Base-by-base conservation (phyloP, 768 basidiomycete species). In the Mycena albidolilacea region DNA sequence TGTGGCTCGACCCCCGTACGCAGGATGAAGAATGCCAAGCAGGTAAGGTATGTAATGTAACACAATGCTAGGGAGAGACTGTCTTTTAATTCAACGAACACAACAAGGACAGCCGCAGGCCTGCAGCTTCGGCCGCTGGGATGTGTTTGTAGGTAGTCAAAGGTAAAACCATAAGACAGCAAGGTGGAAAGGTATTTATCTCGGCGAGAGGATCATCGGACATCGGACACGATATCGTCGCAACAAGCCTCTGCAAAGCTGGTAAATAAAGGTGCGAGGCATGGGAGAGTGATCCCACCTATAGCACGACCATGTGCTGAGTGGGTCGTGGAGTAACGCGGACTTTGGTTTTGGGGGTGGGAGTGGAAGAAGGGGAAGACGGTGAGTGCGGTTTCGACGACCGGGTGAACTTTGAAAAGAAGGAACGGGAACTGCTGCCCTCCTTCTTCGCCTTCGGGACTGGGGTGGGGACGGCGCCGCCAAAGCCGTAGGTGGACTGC, bases 401-500 rank as follows among this genome's bases (percentile, higher is more conserved):
- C 30, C 66, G 66, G 21, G 43, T 43, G 52, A 58, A 58, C 14
- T 58, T 67, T 5, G 41, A 15, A 14, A 67, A 44, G 43, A 66
- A 8, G 15, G 65, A 57, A 15, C 15, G 4, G 38, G 61, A 44
- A 19, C 9, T 19, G 44, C 19, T 46, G 37, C 58, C 17, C 6
- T 57, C 39, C 1, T 55, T 62, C 11, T 35, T 14, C 15, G n/a
- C 7, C 9, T 58, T 64, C 4, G 64, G 50, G n/a, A 71, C 19
- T 5, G 70, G 64, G 41, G 46, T 48, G 1, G 70, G 70, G 17
- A 21, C 62, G 30, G 69, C 50, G 5, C 69, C 54, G 46, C 55
- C 55, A 37, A 71, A 65, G 8, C 63, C 70, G 55, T 59, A 65
- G 12, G 55, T 65, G n/a, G 70, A 64, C 21, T 64, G 63, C 30